Conservation (phyloP, 495 filamentous ascomycete genomes). For the Bryoglossum gracile region DNA sequence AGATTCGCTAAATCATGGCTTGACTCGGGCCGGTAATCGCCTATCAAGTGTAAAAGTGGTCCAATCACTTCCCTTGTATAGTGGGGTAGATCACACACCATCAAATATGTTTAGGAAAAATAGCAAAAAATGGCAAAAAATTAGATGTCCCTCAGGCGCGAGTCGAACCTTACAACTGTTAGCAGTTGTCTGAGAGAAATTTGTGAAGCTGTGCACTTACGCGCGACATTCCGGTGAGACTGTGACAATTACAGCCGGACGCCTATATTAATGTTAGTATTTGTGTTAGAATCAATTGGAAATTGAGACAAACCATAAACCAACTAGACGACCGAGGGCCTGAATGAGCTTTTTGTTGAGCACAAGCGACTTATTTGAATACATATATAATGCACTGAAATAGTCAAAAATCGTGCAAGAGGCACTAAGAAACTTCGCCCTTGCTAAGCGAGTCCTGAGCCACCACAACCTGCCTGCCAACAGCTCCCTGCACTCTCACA, state of each 20-base stretch:
- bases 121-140: background rate
- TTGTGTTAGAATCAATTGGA: background rate
- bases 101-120: background rate
- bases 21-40: background rate
- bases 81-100: background rate
- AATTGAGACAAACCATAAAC: background rate
- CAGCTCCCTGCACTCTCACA: no score
- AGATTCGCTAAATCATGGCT: background rate
- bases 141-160: slow-evolving; percentile 6
- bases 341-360: no score
- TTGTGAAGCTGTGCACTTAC: background rate
- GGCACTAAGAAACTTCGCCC: no score
- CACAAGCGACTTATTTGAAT: no score
- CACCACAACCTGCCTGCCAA: no score
- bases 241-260: slow-evolving; percentile 9
- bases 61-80: no score
- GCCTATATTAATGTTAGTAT: background rate
- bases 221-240: slow-evolving; percentile 12
- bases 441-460: no score
- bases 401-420: no score
- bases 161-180: slow-evolving; percentile 9
- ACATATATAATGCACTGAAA: no score
- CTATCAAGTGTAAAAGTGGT: background rate
- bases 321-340: background rate
- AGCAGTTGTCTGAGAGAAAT: slow-evolving; percentile 8